phyloP scores from a whole-genome alignment of 768 basidiomycete species.

The Kwoniella sp. region DNA sequence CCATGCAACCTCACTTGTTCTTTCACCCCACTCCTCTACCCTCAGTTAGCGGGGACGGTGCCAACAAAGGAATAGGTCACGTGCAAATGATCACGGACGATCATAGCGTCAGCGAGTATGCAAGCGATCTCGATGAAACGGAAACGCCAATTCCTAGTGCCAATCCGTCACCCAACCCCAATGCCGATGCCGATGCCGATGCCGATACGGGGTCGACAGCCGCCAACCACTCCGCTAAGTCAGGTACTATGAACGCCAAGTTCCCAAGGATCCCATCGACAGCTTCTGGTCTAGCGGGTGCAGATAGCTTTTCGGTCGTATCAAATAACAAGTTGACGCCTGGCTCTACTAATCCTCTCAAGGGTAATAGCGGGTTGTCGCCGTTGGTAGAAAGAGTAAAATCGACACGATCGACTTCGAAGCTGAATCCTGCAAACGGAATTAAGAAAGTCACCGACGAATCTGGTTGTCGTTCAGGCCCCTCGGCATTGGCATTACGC shows the following conservation, averaged over 20 bases:
- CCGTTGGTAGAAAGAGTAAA: too few relatives aligned
- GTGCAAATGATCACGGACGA: constrained; percentile 4
- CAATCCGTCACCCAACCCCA: background rate
- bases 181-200: background rate
- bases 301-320: constrained; percentile 3
- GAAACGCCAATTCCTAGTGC: background rate
- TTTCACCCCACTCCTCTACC: constrained; percentile 29
- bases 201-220: too few relatives aligned
- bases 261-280: constrained; percentile 35
- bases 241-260: too few relatives aligned
- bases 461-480: too few relatives aligned
- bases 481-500: constrained; percentile 2
- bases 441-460: too few relatives aligned
- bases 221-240: too few relatives aligned
- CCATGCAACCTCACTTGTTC: constrained; percentile 44
- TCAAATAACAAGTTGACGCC: background rate
- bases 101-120: constrained; percentile 17
- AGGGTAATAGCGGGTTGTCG: background rate
- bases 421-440: background rate
- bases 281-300: constrained; percentile 27
- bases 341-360: background rate
- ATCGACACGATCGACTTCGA: background rate
- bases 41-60: background rate
- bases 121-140: constrained; percentile 7
- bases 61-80: background rate